These are phyloP conservation scores for Ephemerocybe angulata DNA, from an alignment of 768 basidiomycete genomes.

Conservation along the genomic window DNA sequence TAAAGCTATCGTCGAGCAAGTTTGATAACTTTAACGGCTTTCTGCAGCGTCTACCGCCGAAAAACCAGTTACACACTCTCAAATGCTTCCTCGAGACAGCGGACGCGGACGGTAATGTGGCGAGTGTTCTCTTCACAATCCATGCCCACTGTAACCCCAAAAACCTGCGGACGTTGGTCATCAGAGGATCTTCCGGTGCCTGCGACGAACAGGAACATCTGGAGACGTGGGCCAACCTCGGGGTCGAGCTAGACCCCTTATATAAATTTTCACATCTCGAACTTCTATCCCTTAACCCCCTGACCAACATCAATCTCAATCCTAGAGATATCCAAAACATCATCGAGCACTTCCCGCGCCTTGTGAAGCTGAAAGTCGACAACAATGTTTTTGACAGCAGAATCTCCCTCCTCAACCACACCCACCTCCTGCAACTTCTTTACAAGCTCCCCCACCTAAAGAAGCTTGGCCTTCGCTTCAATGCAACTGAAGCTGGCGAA, in stretches of 20 bases:
- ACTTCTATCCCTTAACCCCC: neutral
- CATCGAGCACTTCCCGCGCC: neutral
- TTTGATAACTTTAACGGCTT: neutral
- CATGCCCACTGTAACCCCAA: neutral
- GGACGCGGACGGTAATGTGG: neutral
- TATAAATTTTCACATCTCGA: neutral
- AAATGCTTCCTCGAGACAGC: neutral
- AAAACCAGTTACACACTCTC: neutral
- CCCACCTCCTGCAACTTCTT: neutral
- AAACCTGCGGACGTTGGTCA: neutral
- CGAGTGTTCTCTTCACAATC: neutral
- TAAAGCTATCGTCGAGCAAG: neutral
- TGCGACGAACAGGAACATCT: neutral
- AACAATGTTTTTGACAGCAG: neutral
- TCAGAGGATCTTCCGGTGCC: too few species aligned
- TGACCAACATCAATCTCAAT: neutral
- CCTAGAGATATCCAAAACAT: neutral
- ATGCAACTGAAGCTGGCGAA: neutral
- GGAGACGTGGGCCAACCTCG: neutral
- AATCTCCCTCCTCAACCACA: neutral
- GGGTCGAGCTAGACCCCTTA: neutral
- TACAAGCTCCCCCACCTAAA: neutral
- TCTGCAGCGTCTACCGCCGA: neutral
- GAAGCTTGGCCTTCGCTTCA: neutral
- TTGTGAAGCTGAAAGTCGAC: neutral